A percentile compares a stretch with the other conserved stretches of the same genome.
These are phyloP conservation scores for Metschnikowia gruessii DNA, from an alignment of 805 yeast species.

Conservation along the genomic window DNA sequence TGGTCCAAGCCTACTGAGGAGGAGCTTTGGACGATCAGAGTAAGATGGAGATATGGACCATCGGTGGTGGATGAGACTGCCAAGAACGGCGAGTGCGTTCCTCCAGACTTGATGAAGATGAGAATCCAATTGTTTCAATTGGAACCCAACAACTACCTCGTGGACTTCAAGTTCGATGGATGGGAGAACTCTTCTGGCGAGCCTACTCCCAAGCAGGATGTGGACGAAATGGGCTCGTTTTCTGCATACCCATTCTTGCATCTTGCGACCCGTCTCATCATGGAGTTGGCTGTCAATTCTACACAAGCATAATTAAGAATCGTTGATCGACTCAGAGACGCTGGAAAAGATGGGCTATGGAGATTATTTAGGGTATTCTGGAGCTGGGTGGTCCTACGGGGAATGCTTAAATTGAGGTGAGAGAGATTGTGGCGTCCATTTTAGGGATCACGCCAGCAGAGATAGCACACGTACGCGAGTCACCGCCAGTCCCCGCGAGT, in stretches of 20 bases:
- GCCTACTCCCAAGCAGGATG: conserved; percentile 34
- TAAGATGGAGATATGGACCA: conserved; percentile 77
- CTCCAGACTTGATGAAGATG: conserved; percentile 90
- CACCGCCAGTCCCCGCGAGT: conserved; percentile 1
- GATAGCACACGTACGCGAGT: conserved; percentile 4
- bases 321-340: no score
- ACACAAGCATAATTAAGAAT: conserved; percentile 16
- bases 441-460: not conserved
- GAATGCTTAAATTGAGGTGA: no score
- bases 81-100: conserved; percentile 28
- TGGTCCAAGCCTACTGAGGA: conserved; percentile 96
- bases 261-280: conserved; percentile 84
- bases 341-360: no score
- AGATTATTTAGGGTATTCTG: no score
- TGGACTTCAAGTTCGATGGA: conserved; percentile 96
- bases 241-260: conserved; percentile 95
- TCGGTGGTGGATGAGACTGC: conserved; percentile 22
- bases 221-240: conserved; percentile 81
- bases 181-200: conserved; percentile 63
- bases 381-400: no score
- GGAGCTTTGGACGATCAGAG: conserved; percentile 93
- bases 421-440: not conserved
- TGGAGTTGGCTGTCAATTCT: conserved; percentile 91
- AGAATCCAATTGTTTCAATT: conserved; percentile 93
- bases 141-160: conserved; percentile 93